Conservation (phyloP, 768 basidiomycete genomes). For the Fistulinella prunicolor region DNA sequence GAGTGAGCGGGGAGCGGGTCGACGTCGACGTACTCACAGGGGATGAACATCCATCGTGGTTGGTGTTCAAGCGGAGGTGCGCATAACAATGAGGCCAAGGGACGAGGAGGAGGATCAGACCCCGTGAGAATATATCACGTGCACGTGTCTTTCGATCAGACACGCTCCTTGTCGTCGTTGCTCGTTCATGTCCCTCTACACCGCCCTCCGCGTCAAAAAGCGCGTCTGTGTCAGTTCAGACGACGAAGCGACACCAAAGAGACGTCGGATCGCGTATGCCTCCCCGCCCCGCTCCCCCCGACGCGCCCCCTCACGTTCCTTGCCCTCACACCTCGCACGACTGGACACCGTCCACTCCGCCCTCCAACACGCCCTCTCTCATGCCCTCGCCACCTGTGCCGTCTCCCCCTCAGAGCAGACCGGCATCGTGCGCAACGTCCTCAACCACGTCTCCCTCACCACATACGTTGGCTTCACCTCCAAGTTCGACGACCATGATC, state of each 20-base stretch:
- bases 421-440: constrained; percentile 71
- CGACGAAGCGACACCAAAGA: constrained; percentile 61
- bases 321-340: constrained; percentile 60
- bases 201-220: constrained; percentile 63
- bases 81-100: constrained; percentile 3
- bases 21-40: constrained; percentile 2
- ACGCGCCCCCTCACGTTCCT: constrained; percentile 18
- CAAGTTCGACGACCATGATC: constrained; percentile 64
- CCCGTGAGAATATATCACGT: constrained; percentile 34
- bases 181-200: constrained; percentile 15
- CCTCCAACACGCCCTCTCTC: constrained; percentile 79
- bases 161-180: background rate
- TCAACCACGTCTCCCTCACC: constrained; percentile 70
- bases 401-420: constrained; percentile 75
- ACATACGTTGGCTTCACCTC: constrained; percentile 66
- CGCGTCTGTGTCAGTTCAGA: constrained; percentile 49
- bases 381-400: constrained; percentile 80
- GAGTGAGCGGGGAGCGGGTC: background rate
- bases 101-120: background rate
- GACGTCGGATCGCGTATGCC: constrained; percentile 51
- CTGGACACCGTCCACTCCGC: constrained; percentile 63
- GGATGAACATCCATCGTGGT: constrained; percentile 19
- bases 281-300: constrained; percentile 4
- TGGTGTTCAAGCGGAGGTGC: background rate
- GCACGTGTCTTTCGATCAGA: constrained; percentile 29